Base-by-base conservation (phyloP, 495 filamentous ascomycete species). In the Lasiosphaeria hispida region DNA sequence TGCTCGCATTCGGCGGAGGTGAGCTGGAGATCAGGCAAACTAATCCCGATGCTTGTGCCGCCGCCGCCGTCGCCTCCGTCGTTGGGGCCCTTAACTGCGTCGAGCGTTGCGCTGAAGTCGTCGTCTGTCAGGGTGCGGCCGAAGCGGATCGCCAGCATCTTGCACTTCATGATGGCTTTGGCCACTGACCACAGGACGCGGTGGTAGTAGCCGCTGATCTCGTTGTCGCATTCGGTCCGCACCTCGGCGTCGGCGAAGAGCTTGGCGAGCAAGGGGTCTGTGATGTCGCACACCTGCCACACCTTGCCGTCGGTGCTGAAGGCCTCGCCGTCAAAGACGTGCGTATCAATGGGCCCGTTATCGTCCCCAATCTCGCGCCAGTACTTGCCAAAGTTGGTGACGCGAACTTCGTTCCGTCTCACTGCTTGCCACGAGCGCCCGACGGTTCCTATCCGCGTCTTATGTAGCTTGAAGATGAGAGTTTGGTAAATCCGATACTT, bases 241-340 rank as follows among this genome's bases (percentile, higher is more conserved):
- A 83, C 59, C 39, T 72, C 69, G 15, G 72, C 73, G 14, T 77
- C 68, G 4, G 77, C 70, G 10, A 89, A 74, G 4, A 92, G 65
- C 0, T 66, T 44, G 1, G 72, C 70, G 15, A 92, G 68, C 8
- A 92, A 64, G 0, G 91, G 89, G 64, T 97, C 92, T 0, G 82
- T 85, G 55, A 98, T 87, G 69, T 98, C 94, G 73, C 92, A 95
- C 34, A 92, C 79, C 77, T 97, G 94, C 87, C 90, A 98, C 56
- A 91, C 84, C 45, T 91, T 89, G 1, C 92, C 92, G 65, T 94
- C 90, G 5, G 77, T 74, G 9, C 80, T 79, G 30, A 92, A 75
- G 0, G 67, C 73, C 41, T 82, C 69, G 38, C 94, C 93, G 45
- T 93, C 87, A 71, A 96, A 98, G 14, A 93, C 69, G 72, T 97